Conservation (phyloP, 768 basidiomycete genomes). For the Leccinellum albellum region DNA sequence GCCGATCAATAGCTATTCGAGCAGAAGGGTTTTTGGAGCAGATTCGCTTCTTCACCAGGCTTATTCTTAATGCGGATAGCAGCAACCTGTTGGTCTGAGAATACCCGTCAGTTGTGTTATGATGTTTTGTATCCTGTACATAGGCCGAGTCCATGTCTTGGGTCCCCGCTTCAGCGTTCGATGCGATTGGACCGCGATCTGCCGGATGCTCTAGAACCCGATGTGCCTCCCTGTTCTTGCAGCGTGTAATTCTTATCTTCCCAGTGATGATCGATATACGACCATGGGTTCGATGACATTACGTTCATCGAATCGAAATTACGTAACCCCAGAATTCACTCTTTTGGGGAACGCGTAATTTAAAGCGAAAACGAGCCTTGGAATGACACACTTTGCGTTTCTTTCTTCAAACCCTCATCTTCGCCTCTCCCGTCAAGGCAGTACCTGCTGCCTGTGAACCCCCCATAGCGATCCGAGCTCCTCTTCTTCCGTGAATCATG, state of each 20-base stretch:
- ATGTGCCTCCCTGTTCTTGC: slow-evolving; percentile 25
- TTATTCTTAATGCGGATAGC: slow-evolving; percentile 33
- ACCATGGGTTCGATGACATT: slow-evolving; percentile 6
- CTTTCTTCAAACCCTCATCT: slow-evolving; percentile 22
- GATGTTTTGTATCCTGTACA: neutral
- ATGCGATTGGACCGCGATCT: slow-evolving; percentile 12
- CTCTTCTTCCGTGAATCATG: slow-evolving; percentile 17
- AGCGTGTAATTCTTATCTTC: slow-evolving; percentile 5
- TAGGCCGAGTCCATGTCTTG: neutral
- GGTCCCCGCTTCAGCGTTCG: neutral
- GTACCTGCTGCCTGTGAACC: slow-evolving; percentile 3
- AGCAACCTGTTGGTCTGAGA: slow-evolving; percentile 18
- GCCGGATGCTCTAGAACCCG: slow-evolving; percentile 9
- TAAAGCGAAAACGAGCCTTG: slow-evolving; percentile 18
- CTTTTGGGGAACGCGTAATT: slow-evolving; percentile 27
- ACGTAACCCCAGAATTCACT: slow-evolving; percentile 31
- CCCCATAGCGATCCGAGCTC: slow-evolving; percentile 5
- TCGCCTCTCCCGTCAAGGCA: slow-evolving; percentile 7
- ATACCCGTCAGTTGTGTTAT: neutral
- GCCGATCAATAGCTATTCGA: slow-evolving; percentile 22
- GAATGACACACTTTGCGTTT: slow-evolving; percentile 2
- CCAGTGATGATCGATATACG: slow-evolving; percentile 7
- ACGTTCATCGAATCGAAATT: neutral
- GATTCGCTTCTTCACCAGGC: slow-evolving; percentile 31
- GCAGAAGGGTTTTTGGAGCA: slow-evolving; percentile 28